Percentiles rank a stretch among this genome's conserved stretches.
phyloP scores from a whole-genome alignment of 805 yeast species.

The Kazachstania taianensis region DNA sequence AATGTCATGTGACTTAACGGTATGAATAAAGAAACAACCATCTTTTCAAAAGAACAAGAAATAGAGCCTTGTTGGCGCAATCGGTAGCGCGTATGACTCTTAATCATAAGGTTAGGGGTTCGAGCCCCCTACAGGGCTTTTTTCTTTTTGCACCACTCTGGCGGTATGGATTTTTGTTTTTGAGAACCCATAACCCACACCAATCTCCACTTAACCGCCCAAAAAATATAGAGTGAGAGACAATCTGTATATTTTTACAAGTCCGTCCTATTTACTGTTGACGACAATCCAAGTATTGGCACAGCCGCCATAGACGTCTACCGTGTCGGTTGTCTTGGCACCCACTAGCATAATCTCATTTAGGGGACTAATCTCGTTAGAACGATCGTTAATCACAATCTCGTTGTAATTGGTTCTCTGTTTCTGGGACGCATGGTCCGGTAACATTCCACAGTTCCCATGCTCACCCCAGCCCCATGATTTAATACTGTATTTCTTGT shows the following conservation, averaged over 20 bases:
- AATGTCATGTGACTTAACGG: too few relatives aligned
- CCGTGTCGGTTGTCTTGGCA: neutral
- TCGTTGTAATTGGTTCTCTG: neutral
- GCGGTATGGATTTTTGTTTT: too few relatives aligned
- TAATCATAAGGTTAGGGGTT: conserved; percentile 16
- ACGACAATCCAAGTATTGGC: conserved; percentile 57
- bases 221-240: too few relatives aligned
- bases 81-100: conserved; percentile 17
- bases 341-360: conserved; percentile 9
- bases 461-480: conserved; percentile 99
- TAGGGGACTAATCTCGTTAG: conserved; percentile 18
- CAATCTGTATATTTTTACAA: neutral
- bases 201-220: too few relatives aligned
- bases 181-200: too few relatives aligned
- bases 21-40: too few relatives aligned
- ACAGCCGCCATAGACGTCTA: conserved; percentile 44
- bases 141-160: conserved; percentile 8
- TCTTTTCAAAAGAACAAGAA: neutral
- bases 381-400: conserved; percentile 17
- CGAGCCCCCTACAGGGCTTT: conserved; percentile 15
- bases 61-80: conserved; percentile 14
- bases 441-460: conserved; percentile 70
- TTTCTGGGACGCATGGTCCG: neutral
- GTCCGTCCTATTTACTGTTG: neutral
- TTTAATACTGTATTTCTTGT: neutral